phyloP scores from a whole-genome alignment of 2,329 filamentous ascomycete genomes.

The Exophiala mesophila region DNA sequence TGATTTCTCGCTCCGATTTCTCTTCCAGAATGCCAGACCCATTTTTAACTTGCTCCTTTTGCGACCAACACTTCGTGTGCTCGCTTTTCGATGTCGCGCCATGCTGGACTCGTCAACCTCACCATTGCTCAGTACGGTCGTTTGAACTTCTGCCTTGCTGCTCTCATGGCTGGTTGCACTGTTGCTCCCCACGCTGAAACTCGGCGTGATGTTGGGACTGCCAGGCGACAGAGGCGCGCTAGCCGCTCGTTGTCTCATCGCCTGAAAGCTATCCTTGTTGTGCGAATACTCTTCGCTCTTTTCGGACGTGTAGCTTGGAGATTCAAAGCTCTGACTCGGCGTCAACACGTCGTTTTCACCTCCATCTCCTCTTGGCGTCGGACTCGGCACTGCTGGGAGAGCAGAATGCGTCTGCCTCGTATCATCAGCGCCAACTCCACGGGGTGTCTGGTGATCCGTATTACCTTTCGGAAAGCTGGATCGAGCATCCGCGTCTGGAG shows the following conservation, averaged over 20 bases:
- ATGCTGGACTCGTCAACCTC: constrained; percentile 12
- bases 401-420: constrained; percentile 9
- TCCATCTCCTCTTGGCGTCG: constrained; percentile 10
- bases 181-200: constrained; percentile 25
- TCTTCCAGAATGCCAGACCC: constrained; percentile 25
- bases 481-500: constrained; percentile 11
- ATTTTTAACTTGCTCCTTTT: constrained; percentile 23
- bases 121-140: constrained; percentile 24
- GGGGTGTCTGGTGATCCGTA: constrained; percentile 6
- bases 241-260: constrained; percentile 19
- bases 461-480: constrained; percentile 20
- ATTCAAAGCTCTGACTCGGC: constrained; percentile 17
- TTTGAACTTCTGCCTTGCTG: constrained; percentile 24
- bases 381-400: constrained; percentile 4
- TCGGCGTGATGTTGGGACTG: constrained; percentile 13
- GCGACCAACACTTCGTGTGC: constrained; percentile 20
- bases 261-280: constrained; percentile 18
- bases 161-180: constrained; percentile 23
- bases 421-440: constrained; percentile 3
- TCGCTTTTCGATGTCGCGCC: constrained; percentile 18
- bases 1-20: constrained; percentile 18
- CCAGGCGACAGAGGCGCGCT: constrained; percentile 19
- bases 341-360: constrained; percentile 14
- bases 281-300: constrained; percentile 15
- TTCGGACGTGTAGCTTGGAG: constrained; percentile 18